Percentiles rank a stretch among this genome's conserved stretches.
These are phyloP conservation scores for Aeschynomene evenia DNA, from an alignment of 306 rosid genomes.

Conservation along the genomic window DNA sequence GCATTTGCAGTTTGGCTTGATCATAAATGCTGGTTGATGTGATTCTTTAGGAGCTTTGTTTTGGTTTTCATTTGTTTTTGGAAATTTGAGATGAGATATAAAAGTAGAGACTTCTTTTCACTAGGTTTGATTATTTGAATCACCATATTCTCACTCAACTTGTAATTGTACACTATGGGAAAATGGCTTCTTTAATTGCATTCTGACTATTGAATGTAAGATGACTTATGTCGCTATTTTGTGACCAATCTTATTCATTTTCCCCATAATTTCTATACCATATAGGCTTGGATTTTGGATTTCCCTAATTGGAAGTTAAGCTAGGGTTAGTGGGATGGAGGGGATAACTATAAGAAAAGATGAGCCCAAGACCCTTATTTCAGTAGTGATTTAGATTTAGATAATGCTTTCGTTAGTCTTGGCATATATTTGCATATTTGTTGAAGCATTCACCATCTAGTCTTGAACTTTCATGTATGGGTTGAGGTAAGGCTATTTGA, in stretches of 20 bases:
- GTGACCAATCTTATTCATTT: background rate
- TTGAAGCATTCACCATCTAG: background rate
- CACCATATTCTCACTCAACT: background rate
- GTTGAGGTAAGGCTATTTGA: background rate
- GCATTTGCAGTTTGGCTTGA: background rate
- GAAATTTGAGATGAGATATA: background rate
- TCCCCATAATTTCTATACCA: too few relatives aligned
- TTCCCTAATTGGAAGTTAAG: background rate
- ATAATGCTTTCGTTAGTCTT: background rate
- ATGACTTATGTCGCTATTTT: background rate
- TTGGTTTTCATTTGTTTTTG: background rate
- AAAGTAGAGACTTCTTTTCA: background rate
- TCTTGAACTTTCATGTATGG: background rate
- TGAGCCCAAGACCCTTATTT: background rate
- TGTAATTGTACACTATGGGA: background rate
- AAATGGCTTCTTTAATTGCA: background rate
- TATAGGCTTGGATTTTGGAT: background rate
- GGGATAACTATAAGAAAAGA: too few relatives aligned
- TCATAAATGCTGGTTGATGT: background rate
- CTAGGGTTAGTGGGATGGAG: too few relatives aligned
- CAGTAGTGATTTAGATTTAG: background rate
- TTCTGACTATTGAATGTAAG: background rate
- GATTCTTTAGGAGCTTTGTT: background rate
- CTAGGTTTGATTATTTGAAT: background rate
- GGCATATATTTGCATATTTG: background rate